phyloP scores from a whole-genome alignment of 805 yeast genomes.

The Ogataea pilisensis region DNA sequence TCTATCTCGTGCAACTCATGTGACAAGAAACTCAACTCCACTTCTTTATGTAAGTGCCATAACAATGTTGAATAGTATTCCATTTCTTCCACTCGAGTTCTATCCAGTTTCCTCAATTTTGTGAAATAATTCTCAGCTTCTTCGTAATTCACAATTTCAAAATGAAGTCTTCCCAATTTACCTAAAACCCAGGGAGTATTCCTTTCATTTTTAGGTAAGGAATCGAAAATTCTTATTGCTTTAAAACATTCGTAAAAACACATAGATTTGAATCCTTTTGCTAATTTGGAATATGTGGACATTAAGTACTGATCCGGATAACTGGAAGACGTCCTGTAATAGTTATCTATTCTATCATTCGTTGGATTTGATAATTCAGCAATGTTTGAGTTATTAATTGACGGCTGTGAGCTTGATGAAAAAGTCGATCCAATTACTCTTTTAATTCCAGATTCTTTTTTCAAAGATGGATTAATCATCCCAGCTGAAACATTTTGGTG shows the following conservation, averaged over 20 bases:
- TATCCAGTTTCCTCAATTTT: constrained; percentile 61
- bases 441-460: constrained; percentile 19
- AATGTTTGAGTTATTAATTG: constrained; percentile 17
- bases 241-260: constrained; percentile 70
- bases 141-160: constrained; percentile 82
- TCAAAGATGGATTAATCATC: constrained; percentile 4
- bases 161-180: constrained; percentile 74
- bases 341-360: constrained; percentile 7
- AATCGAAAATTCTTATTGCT: constrained; percentile 65
- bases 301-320: constrained; percentile 38
- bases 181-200: constrained; percentile 84
- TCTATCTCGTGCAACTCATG: constrained; percentile 72
- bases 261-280: constrained; percentile 58
- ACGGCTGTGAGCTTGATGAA: neutral
- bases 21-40: constrained; percentile 74
- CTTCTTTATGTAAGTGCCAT: constrained; percentile 87
- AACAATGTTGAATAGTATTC: constrained; percentile 84
- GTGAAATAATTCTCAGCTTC: constrained; percentile 64
- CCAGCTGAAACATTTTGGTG: constrained; percentile 10
- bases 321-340: constrained; percentile 3
- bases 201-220: constrained; percentile 58
- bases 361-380: neutral
- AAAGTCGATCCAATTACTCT: constrained; percentile 25
- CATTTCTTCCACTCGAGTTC: constrained; percentile 82
- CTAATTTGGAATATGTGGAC: constrained; percentile 48